Percentiles rank a stretch among this genome's conserved stretches.
Evolutionary conservation across 495 filamentous ascomycete genomes (phyloP).

Genomic region (Xylaria nigripes): DNA sequence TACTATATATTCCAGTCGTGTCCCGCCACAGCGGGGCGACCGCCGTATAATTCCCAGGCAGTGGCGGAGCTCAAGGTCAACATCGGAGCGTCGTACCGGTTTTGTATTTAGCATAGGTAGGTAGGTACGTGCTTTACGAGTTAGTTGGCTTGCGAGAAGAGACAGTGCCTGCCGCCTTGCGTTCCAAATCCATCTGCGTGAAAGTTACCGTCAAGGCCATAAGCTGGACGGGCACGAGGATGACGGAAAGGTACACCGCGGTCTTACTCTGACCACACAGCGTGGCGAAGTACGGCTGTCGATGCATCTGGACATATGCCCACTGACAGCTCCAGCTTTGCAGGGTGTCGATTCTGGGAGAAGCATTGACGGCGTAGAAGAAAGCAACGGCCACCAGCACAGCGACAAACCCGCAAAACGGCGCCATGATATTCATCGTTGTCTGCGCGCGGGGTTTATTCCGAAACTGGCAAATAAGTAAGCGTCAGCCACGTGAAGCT

Average conservation of each 20-base stretch:
- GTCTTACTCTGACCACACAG: slow-evolving; percentile 44
- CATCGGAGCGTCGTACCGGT: not conserved
- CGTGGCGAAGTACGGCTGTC: slow-evolving; percentile 39
- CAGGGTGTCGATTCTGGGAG: slow-evolving; percentile 36
- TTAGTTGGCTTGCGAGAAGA: slow-evolving; percentile 18
- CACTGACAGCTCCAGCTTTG: slow-evolving; percentile 51
- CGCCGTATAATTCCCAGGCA: not conserved
- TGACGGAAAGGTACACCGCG: slow-evolving; percentile 41
- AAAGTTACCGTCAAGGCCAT: slow-evolving; percentile 31
- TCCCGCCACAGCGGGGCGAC: not conserved
- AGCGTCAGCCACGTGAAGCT: not conserved
- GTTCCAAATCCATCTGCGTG: slow-evolving; percentile 33
- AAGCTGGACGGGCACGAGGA: slow-evolving; percentile 45
- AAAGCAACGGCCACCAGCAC: slow-evolving; percentile 43
- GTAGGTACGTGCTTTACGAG: not conserved
- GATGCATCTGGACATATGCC: slow-evolving; percentile 34
- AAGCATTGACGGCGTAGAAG: slow-evolving; percentile 47
- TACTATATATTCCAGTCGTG: not conserved
- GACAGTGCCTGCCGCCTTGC: slow-evolving; percentile 19
- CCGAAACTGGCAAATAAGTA: slow-evolving; percentile 34
- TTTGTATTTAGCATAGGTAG: not conserved
- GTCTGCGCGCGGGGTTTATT: slow-evolving; percentile 29
- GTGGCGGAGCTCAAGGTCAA: not conserved
- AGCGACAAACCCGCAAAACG: slow-evolving; percentile 36
- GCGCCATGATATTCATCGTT: slow-evolving; percentile 30